Conservation (phyloP, 371 early-diverging fungal species). For the Syncephalastrum sp. region DNA sequence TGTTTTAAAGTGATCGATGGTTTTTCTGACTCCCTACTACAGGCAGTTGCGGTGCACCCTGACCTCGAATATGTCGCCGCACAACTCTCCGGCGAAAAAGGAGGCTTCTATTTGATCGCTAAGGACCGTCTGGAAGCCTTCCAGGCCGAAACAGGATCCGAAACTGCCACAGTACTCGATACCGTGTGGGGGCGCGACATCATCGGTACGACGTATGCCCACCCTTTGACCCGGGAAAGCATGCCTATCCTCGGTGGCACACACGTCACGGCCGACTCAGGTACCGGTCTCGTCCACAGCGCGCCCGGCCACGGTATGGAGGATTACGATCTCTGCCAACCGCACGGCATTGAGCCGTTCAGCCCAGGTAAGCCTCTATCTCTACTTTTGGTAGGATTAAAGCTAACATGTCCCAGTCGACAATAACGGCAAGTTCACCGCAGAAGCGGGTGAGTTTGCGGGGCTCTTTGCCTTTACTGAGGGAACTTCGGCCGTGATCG, state of each 20-base stretch:
- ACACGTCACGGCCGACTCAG: slow-evolving; percentile 82
- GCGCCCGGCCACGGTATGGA: slow-evolving; percentile 97
- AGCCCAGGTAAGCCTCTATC: slow-evolving; percentile 44
- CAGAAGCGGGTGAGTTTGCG: slow-evolving; percentile 63
- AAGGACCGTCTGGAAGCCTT: slow-evolving; percentile 45
- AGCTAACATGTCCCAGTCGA: slow-evolving; percentile 56
- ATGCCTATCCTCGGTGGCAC: slow-evolving; percentile 64
- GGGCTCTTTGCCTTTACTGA: slow-evolving; percentile 67
- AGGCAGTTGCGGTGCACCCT: slow-evolving; percentile 79
- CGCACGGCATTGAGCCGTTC: slow-evolving; percentile 56
- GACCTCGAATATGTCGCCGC: slow-evolving; percentile 66
- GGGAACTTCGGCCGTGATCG: slow-evolving; percentile 59
- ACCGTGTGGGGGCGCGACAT: slow-evolving; percentile 57
- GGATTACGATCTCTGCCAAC: slow-evolving; percentile 81
- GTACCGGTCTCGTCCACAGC: slow-evolving; percentile 92
- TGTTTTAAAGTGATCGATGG: not conserved
- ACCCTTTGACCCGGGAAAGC: slow-evolving; percentile 55
- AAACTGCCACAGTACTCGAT: slow-evolving; percentile 17
- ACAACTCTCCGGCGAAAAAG: slow-evolving; percentile 9
- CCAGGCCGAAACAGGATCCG: slow-evolving; percentile 16
- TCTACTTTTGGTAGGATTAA: not conserved
- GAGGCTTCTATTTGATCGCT: slow-evolving; percentile 47
- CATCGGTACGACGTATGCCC: slow-evolving; percentile 67
- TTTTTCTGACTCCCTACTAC: not conserved
- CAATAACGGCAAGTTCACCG: slow-evolving; percentile 79